Evolutionary conservation across 352 stramenopile genomes (phyloP), one percentile per base, ranked within the genome.

Genomic region (Blastocystis sp.): DNA sequence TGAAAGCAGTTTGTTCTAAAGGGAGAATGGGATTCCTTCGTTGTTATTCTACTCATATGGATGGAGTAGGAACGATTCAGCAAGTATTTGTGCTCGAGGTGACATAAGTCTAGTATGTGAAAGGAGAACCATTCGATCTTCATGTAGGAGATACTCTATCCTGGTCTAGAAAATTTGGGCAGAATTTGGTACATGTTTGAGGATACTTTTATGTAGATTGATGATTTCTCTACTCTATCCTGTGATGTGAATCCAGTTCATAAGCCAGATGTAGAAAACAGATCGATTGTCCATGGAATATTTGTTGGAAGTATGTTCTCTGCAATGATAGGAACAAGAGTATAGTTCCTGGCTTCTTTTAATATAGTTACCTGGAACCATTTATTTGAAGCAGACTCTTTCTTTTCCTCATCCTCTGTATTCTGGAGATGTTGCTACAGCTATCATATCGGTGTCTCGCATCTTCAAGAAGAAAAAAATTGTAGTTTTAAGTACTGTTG

Each of bases 251-350:
- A 79, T 79, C 68, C 68, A 6, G 59, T 79, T 23, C 68, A 79
- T n/a, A 54, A 15, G 2, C 26, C 26, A 53, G 1, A 26, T 41
- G 37, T 45, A 6, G 59, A 79, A 11, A 41, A 41, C 23, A 0
- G 20, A 79, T 5, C 68, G 11, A 79, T 79, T 79, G 68, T 45
- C 3, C 68, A 79, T 79, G 68, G 68, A 15, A 79, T 79, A 7
- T 45, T 79, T 18, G 29, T 53, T 8, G 68, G 68, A 15, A 79
- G 68, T 37, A 79, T 79, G 68, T 79, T 79, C 59, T 79, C 68
- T 61, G 68, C 68, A 9, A 79, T 79, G 68, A 79, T 79, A 61
- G 68, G 68, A 53, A 79, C 4, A 0, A n/a, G 29, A 53, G 68
- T 79, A 53, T 18, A 7, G 0, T n/a, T 8, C 4, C 13, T 61